Conservation (phyloP, 371 early-diverging fungal genomes). For the Apophysomyces trapeziformis region DNA sequence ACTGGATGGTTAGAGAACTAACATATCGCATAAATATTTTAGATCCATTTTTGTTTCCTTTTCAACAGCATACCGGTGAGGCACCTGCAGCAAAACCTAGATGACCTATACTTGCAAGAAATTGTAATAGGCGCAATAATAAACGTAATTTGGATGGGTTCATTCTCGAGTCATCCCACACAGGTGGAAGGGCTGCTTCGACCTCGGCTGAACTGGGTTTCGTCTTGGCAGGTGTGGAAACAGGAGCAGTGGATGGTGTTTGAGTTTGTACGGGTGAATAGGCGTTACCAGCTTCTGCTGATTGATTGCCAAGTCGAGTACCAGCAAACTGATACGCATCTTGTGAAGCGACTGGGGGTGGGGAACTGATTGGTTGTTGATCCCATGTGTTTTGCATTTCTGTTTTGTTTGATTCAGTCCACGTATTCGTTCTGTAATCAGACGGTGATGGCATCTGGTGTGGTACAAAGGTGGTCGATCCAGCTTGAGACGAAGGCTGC, state of each 20-base stretch:
- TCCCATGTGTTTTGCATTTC: slow-evolving; percentile 12
- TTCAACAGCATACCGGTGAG: slow-evolving; percentile 40
- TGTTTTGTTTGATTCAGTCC: slow-evolving; percentile 29
- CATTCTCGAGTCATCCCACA: slow-evolving; percentile 25
- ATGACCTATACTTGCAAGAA: slow-evolving; percentile 45
- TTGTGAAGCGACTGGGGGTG: slow-evolving; percentile 9
- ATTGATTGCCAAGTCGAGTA: slow-evolving; percentile 24
- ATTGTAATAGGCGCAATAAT: slow-evolving; percentile 40
- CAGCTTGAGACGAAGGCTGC: slow-evolving; percentile 2
- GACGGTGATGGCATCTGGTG: slow-evolving; percentile 47
- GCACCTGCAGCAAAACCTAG: slow-evolving; percentile 59
- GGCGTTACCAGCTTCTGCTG: slow-evolving; percentile 17
- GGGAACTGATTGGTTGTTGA: slow-evolving; percentile 10
- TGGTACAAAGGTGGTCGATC: slow-evolving; percentile 3
- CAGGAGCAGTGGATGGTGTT: slow-evolving; percentile 1
- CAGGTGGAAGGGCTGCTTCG: slow-evolving; percentile 27
- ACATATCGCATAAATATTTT: background rate
- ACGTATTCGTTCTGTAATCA: slow-evolving; percentile 28
- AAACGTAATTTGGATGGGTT: slow-evolving; percentile 39
- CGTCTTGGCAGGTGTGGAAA: slow-evolving; percentile 22
- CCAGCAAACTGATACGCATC: slow-evolving; percentile 36
- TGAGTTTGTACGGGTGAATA: slow-evolving; percentile 23
- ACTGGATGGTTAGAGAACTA: slow-evolving; percentile 40
- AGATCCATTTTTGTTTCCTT: background rate
- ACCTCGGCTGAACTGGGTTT: slow-evolving; percentile 23